These are phyloP conservation scores for Pneumocystis canis DNA, from an alignment of 1,139 yeast species.

Conservation along the genomic window DNA sequence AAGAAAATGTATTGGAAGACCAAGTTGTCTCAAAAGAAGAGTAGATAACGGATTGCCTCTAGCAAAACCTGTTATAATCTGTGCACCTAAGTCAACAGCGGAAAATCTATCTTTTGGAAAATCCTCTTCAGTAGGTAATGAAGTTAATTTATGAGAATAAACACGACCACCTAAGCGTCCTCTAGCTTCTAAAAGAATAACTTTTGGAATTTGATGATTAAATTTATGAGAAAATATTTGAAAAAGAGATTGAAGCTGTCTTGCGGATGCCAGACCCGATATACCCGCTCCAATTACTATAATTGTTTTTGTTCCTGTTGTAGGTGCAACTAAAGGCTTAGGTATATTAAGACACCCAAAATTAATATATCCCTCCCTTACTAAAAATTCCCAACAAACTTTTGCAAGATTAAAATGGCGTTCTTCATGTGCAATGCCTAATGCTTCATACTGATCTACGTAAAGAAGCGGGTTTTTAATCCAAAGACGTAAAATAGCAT, in stretches of 20 bases:
- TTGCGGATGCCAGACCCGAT: conserved; percentile 31
- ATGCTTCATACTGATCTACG: conserved; percentile 31
- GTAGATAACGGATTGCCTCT: conserved; percentile 31
- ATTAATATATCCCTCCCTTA: conserved; percentile 31
- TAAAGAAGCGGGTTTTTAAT: conserved; percentile 30
- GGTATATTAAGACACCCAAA: conserved; percentile 30
- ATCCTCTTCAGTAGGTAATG: conserved; percentile 15
- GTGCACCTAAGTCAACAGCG: conserved; percentile 30
- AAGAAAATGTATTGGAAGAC: conserved; percentile 27
- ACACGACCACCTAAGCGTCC: conserved; percentile 32
- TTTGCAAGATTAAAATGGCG: conserved; percentile 30
- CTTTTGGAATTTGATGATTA: conserved; percentile 29
- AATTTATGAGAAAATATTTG: conserved; percentile 24
- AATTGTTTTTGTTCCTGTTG: conserved; percentile 14
- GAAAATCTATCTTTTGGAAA: conserved; percentile 1
- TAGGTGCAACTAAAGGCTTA: neutral
- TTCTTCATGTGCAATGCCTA: conserved; percentile 31
- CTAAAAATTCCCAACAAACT: conserved; percentile 31
- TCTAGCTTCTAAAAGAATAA: conserved; percentile 29
- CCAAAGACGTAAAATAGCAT: conserved; percentile 33
- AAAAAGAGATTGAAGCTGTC: conserved; percentile 29
- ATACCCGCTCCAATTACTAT: conserved; percentile 32
- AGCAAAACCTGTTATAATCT: conserved; percentile 29
- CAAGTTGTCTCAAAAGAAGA: conserved; percentile 29
- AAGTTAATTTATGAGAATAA: conserved; percentile 25